These are phyloP conservation scores for Saccharomycopsis crataegensis DNA, from an alignment of 1,139 yeast genomes.

Conservation along the genomic window DNA sequence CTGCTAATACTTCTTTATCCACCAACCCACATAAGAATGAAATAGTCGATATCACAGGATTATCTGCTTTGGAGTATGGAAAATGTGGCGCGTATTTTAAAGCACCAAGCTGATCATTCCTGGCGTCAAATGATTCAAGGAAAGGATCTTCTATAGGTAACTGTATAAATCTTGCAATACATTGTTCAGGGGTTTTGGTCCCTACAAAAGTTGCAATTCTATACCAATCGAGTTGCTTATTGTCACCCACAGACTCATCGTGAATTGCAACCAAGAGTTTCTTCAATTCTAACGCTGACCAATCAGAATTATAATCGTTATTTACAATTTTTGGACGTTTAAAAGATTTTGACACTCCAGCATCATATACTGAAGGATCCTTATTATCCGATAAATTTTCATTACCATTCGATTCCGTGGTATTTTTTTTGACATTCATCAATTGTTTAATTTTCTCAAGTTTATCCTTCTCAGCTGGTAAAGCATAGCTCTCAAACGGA, in stretches of 20 bases:
- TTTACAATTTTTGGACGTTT: conserved; percentile 39
- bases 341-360: conserved; percentile 16
- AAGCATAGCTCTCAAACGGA: conserved; percentile 78
- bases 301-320: conserved; percentile 35
- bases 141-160: conserved; percentile 77
- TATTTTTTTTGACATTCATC: not conserved
- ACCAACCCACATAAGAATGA: conserved; percentile 82
- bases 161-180: conserved; percentile 71
- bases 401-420: not conserved
- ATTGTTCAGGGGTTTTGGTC: conserved; percentile 68
- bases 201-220: conserved; percentile 59
- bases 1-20: conserved; percentile 79
- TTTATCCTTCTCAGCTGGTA: conserved; percentile 44
- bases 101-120: conserved; percentile 52
- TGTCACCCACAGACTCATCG: conserved; percentile 24
- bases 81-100: conserved; percentile 74
- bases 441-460: conserved; percentile 45
- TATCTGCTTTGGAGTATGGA: conserved; percentile 79
- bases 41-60: conserved; percentile 86
- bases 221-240: conserved; percentile 43
- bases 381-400: not conserved
- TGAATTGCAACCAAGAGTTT: conserved; percentile 57
- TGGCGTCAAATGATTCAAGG: conserved; percentile 39
- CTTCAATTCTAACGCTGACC: conserved; percentile 59
- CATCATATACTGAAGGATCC: not conserved